These are phyloP conservation scores for Exophiala viscosa DNA, from an alignment of 2,329 filamentous ascomycete genomes.

Conservation along the genomic window DNA sequence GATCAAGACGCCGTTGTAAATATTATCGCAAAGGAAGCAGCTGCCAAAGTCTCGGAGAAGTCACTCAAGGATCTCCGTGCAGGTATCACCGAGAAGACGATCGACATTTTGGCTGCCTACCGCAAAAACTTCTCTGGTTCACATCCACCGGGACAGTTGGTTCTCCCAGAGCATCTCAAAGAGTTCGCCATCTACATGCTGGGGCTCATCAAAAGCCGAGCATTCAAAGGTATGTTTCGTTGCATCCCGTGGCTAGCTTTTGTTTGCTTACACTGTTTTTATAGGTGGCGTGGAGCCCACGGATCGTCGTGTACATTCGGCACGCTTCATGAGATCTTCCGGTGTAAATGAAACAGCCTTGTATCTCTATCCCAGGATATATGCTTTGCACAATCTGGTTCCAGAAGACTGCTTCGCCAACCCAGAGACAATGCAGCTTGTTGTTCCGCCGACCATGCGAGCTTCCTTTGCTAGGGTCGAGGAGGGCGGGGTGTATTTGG, in stretches of 20 bases:
- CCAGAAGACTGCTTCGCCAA: slow-evolving; percentile 91
- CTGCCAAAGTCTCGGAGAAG: slow-evolving; percentile 74
- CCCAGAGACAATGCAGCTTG: slow-evolving; percentile 74
- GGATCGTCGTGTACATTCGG: slow-evolving; percentile 85
- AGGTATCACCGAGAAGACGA: slow-evolving; percentile 81
- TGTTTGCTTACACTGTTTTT: background rate
- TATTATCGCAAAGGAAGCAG: slow-evolving; percentile 86
- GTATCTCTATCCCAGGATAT: slow-evolving; percentile 92
- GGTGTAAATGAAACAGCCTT: slow-evolving; percentile 79
- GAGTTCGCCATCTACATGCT: slow-evolving; percentile 97
- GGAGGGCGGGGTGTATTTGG: slow-evolving; percentile 86
- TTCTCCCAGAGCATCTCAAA: slow-evolving; percentile 92
- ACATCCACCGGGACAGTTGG: slow-evolving; percentile 85
- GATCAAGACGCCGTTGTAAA: slow-evolving; percentile 91
- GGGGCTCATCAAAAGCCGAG: slow-evolving; percentile 80
- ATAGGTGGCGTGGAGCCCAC: slow-evolving; percentile 78
- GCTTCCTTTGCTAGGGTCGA: slow-evolving; percentile 85
- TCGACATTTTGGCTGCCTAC: slow-evolving; percentile 88
- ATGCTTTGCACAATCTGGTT: slow-evolving; percentile 83
- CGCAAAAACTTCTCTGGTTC: slow-evolving; percentile 85
- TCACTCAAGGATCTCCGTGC: slow-evolving; percentile 80
- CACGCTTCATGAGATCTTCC: slow-evolving; percentile 85
- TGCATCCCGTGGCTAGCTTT: background rate
- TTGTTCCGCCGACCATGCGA: slow-evolving; percentile 74
- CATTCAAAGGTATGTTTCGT: slow-evolving; percentile 65